These are phyloP conservation scores for Penicillium sp. DNA, from an alignment of 2,329 filamentous ascomycete species.

Conservation along the genomic window DNA sequence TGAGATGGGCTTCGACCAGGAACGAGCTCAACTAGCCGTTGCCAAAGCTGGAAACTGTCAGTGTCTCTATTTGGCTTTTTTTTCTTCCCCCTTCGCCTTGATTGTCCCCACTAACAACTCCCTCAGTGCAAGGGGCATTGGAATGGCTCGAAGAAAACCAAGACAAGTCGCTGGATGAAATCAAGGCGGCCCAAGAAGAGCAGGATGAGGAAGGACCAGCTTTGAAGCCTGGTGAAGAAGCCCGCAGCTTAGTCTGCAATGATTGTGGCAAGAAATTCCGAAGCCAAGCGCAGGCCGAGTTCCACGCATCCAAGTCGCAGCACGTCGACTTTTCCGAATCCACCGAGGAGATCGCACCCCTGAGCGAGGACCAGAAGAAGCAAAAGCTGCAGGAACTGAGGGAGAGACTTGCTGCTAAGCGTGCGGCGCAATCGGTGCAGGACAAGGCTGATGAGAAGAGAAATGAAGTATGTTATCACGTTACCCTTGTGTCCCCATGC, in stretches of 20 bases:
- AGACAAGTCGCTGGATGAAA: conserved; percentile 82
- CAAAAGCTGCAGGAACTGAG: conserved; percentile 76
- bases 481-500: neutral
- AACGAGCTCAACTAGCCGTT: conserved; percentile 80
- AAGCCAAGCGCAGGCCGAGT: conserved; percentile 79
- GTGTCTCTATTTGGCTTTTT: conserved; percentile 36
- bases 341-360: conserved; percentile 84
- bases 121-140: conserved; percentile 78
- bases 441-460: conserved; percentile 82
- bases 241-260: conserved; percentile 86
- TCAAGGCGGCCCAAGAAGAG: conserved; percentile 62
- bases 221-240: conserved; percentile 71
- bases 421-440: conserved; percentile 66
- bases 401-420: conserved; percentile 73
- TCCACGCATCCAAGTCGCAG: conserved; percentile 88
- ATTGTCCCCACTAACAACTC: conserved; percentile 15
- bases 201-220: conserved; percentile 63
- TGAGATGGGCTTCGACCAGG: conserved; percentile 79
- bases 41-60: conserved; percentile 79
- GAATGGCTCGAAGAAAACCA: conserved; percentile 95
- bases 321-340: conserved; percentile 93
- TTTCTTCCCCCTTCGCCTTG: neutral
- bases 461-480: conserved; percentile 70
- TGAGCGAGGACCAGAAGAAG: conserved; percentile 91
- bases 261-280: conserved; percentile 93